These are phyloP conservation scores for Vigna mungo DNA, from an alignment of 306 rosid genomes.

Conservation along the genomic window DNA sequence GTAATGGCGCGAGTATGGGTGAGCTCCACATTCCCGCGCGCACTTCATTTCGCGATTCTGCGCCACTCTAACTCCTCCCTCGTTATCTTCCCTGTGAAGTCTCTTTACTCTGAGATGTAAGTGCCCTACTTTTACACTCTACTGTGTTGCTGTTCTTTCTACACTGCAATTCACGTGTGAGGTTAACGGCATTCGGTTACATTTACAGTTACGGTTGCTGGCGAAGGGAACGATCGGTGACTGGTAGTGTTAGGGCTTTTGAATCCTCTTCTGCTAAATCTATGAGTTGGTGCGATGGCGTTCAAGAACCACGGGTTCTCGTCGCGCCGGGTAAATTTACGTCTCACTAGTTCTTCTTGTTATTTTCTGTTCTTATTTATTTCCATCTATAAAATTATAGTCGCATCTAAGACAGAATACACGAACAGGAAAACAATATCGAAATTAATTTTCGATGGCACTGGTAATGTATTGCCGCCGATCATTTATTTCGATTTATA, in stretches of 20 bases:
- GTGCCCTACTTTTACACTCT: not conserved
- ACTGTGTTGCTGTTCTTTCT: not conserved
- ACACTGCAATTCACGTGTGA: not conserved
- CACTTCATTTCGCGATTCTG: not conserved
- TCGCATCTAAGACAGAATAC: not conserved
- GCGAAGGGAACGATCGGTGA: constrained; percentile 1
- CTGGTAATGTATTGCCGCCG: constrained; percentile 3
- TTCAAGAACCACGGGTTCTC: constrained; percentile 74
- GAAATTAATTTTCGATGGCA: not conserved
- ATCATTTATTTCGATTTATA: not conserved
- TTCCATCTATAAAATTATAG: not conserved
- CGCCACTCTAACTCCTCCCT: not conserved
- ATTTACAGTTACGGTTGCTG: not conserved
- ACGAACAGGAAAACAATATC: not conserved
- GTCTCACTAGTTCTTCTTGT: not conserved
- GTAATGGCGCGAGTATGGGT: not conserved
- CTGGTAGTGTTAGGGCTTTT: constrained; percentile 40
- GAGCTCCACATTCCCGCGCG: not conserved
- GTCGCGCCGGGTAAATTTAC: constrained; percentile 65
- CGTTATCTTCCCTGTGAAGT: too few species aligned
- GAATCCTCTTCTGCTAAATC: constrained; percentile 26
- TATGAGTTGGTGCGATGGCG: constrained; percentile 75
- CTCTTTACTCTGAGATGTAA: not conserved
- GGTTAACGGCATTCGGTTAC: not conserved
- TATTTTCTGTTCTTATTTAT: not conserved